A percentile compares a stretch with the other conserved stretches of the same genome.
Conservation (phyloP, 495 filamentous ascomycete species). For the Echria macrotheca region DNA sequence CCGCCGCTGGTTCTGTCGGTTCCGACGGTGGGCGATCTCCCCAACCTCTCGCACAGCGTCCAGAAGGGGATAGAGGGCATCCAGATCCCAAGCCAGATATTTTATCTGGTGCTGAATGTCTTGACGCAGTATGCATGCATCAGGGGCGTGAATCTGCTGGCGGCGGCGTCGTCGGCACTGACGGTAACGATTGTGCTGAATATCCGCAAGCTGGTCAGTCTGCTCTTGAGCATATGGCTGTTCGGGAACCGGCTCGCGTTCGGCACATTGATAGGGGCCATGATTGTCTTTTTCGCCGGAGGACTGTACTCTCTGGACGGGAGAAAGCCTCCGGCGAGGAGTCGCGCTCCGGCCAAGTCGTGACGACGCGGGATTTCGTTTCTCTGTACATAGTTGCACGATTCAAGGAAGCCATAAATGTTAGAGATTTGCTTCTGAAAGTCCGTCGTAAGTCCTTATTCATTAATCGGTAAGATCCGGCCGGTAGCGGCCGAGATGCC, state of each 20-base stretch:
- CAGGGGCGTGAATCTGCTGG: slow-evolving; percentile 86
- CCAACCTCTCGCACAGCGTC: slow-evolving; percentile 19
- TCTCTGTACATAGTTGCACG: background rate
- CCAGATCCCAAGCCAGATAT: slow-evolving; percentile 62
- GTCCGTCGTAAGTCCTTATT: background rate
- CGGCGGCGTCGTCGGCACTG: slow-evolving; percentile 77
- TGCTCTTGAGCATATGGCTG: slow-evolving; percentile 83
- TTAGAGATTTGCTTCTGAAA: background rate
- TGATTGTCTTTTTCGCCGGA: slow-evolving; percentile 81
- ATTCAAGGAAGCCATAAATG: background rate
- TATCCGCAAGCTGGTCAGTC: slow-evolving; percentile 87
- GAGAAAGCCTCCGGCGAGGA: slow-evolving; percentile 24
- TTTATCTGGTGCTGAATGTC: slow-evolving; percentile 72
- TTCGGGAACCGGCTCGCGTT: slow-evolving; percentile 78
- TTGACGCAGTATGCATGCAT: slow-evolving; percentile 93
- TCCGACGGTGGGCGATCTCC: slow-evolving; percentile 23
- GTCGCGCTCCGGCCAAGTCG: slow-evolving; percentile 16
- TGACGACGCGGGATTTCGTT: slow-evolving; percentile 10
- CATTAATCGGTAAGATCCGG: background rate
- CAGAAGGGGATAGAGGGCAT: slow-evolving; percentile 34
- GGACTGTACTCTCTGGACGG: slow-evolving; percentile 81
- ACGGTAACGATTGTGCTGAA: slow-evolving; percentile 96
- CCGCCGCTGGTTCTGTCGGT: slow-evolving; percentile 39
- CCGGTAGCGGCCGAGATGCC: background rate
- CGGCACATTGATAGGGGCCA: slow-evolving; percentile 73